Percentiles rank a stretch among this genome's conserved stretches.
These are phyloP conservation scores for Aspergillus unguis DNA, from an alignment of 2,329 filamentous ascomycete genomes.

Conservation along the genomic window DNA sequence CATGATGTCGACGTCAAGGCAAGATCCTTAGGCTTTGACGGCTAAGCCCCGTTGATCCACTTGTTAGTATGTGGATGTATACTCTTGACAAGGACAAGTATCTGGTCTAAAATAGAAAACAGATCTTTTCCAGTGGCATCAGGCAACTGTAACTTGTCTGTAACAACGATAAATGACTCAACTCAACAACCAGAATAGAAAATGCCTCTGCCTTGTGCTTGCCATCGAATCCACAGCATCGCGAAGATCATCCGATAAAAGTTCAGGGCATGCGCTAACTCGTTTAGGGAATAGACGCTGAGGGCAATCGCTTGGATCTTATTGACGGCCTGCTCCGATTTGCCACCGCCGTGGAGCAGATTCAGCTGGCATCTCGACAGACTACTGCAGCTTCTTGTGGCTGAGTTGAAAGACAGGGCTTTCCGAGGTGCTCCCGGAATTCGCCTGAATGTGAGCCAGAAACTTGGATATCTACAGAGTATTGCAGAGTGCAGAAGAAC, in stretches of 20 bases:
- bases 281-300: conserved; percentile 1
- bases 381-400: background rate
- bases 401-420: background rate
- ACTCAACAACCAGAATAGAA: too few relatives aligned
- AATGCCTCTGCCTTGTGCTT: background rate
- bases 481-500: background rate
- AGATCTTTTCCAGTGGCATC: too few relatives aligned
- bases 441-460: too few relatives aligned
- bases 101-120: too few relatives aligned
- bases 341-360: conserved; percentile 11
- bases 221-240: conserved; percentile 2
- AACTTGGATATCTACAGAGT: background rate
- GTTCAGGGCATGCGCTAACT: conserved; percentile 5
- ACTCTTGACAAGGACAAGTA: too few relatives aligned
- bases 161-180: too few relatives aligned
- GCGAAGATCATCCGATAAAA: conserved; percentile 21
- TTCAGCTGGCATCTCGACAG: conserved; percentile 13
- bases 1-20: background rate
- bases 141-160: too few relatives aligned
- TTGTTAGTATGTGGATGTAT: background rate
- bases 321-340: conserved; percentile 8
- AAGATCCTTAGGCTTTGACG: background rate
- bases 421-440: background rate
- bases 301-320: background rate
- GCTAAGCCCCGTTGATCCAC: background rate